Evolutionary conservation across 2,329 filamentous ascomycete species (phyloP), one percentile per base, ranked within the genome.

Genomic region (Pyrenophora tritici-repentis): DNA sequence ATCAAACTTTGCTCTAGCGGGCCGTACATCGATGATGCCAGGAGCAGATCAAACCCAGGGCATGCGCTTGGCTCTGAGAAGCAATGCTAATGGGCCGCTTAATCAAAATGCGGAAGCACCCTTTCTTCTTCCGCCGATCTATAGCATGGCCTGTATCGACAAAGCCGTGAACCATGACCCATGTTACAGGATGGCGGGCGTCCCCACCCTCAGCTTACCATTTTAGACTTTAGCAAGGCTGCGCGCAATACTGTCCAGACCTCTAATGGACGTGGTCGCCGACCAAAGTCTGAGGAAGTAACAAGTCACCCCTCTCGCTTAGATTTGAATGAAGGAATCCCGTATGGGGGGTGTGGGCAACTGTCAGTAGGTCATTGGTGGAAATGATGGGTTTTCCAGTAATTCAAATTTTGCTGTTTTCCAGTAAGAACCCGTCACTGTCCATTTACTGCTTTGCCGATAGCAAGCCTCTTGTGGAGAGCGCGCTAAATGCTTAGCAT

Each of bases 91-190:
- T 47, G 32, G 32, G 22, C 37, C 37, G 45, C 37, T 47, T 41
- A 29, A 42, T 18, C 18, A 39, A 17, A 41, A 17, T 31, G 48
- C 48, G 49, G 49, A 45, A 52, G 39, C 44, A 42, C 48, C 48
- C 43, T 47, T 40, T 44, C 39, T 39, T 35, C 33, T n/a, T 16
- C 49, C 44, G 49, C 49, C 20, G 26, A 35, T 34, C 49, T 38
- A 41, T 36, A 31, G 10, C 6, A 13, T 40, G 31, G 17, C 31
- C 32, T 41, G 6, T 22, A 33, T 39, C 37, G 47, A 46, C 31
- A 29, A 32, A 16, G 16, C 35, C 8, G 26, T 29, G 26, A 10
- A 29, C 26, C 10, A 29, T 4, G 26, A 38, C 40, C 38, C 37
- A 38, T 39, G 29, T 38, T 31, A 42, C 6, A 14, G 34, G 33